Conservation (phyloP, 2,329 filamentous ascomycete genomes). For the Clonostachys byssicola region DNA sequence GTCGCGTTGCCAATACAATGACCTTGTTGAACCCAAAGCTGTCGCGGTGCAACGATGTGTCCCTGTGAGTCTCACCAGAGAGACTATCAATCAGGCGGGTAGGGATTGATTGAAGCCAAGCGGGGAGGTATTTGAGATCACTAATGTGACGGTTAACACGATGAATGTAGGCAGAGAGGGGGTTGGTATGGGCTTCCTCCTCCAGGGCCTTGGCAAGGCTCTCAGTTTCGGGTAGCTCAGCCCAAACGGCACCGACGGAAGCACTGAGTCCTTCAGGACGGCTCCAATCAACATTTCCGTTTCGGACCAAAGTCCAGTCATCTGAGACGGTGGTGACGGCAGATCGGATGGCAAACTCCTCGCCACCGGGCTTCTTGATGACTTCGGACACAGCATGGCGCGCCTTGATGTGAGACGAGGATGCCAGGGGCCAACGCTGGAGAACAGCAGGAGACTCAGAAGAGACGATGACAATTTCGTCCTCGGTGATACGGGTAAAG, state of each 20-base stretch:
- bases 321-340: constrained; percentile 64
- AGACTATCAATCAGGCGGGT: constrained; percentile 63
- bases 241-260: constrained; percentile 75
- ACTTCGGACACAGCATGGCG: constrained; percentile 78
- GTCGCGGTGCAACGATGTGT: constrained; percentile 55
- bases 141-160: constrained; percentile 76
- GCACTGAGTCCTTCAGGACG: constrained; percentile 80
- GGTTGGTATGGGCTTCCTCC: constrained; percentile 79
- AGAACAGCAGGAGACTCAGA: constrained; percentile 75
- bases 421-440: constrained; percentile 62
- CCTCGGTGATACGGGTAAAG: constrained; percentile 76
- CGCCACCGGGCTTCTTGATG: constrained; percentile 59
- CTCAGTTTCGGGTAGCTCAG: constrained; percentile 69
- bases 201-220: constrained; percentile 77
- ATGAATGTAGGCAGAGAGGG: constrained; percentile 79
- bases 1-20: constrained; percentile 73
- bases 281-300: constrained; percentile 76
- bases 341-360: constrained; percentile 72
- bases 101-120: constrained; percentile 67
- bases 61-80: constrained; percentile 38
- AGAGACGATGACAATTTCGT: constrained; percentile 70
- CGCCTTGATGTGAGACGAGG: constrained; percentile 38
- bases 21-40: constrained; percentile 88
- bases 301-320: constrained; percentile 81
- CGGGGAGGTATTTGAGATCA: constrained; percentile 74